Percentiles rank a stretch among this genome's conserved stretches.
phyloP scores from a whole-genome alignment of 768 basidiomycete species.

The Tylopilus plumbeoviolaceoides region DNA sequence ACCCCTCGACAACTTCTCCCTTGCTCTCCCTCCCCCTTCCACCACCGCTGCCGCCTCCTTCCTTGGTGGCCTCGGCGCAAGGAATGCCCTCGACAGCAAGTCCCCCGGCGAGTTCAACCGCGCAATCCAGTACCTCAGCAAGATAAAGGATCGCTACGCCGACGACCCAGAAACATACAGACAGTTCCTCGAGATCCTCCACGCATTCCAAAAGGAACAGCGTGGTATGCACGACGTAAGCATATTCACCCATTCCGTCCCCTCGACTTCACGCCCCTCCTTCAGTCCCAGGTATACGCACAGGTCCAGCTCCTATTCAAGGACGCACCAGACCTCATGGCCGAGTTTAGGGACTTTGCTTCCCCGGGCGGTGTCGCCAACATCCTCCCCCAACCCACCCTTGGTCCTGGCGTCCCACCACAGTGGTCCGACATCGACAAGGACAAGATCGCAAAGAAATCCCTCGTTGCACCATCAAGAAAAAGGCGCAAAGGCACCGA shows the following conservation, averaged over 20 bases:
- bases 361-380: constrained; percentile 39
- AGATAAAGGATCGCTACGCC: constrained; percentile 90
- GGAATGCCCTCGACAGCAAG: constrained; percentile 47
- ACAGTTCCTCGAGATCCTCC: constrained; percentile 83
- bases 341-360: constrained; percentile 70
- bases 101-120: constrained; percentile 78
- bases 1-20: constrained; percentile 38
- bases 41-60: constrained; percentile 63
- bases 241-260: constrained; percentile 1
- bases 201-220: constrained; percentile 84
- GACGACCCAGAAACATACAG: constrained; percentile 92
- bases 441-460: constrained; percentile 43
- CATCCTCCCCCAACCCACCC: constrained; percentile 49
- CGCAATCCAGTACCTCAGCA: constrained; percentile 96
- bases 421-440: constrained; percentile 41
- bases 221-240: constrained; percentile 68
- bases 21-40: constrained; percentile 43
- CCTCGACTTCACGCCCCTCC: constrained; percentile 5
- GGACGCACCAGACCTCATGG: constrained; percentile 72
- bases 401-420: constrained; percentile 31
- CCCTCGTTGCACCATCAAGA: constrained; percentile 39
- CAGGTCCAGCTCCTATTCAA: constrained; percentile 82
- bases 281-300: constrained; percentile 68
- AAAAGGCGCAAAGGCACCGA: constrained; percentile 62
- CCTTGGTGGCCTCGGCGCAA: constrained; percentile 54